A percentile compares a stretch with the other conserved stretches of the same genome.
These are phyloP conservation scores for Saccharomyces hybrid DNA, from an alignment of 1,139 yeast genomes.

Conservation along the genomic window DNA sequence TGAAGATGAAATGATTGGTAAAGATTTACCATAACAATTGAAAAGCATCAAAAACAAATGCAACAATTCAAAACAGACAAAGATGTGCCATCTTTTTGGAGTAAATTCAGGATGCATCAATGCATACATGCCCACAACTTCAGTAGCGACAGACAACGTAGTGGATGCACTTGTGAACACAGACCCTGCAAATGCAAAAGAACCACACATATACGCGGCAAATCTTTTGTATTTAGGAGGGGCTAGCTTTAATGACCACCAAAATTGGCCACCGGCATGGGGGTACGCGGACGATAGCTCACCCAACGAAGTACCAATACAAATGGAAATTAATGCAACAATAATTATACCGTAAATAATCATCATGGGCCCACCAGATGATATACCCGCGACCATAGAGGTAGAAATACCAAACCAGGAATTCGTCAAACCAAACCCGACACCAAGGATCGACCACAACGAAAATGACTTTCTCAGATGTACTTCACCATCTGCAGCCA, in stretches of 20 bases:
- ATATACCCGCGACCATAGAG: conserved; percentile 54
- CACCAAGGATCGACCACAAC: conserved; percentile 48
- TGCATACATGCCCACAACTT: conserved; percentile 50
- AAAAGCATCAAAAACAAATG: conserved; percentile 42
- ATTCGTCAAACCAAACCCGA: conserved; percentile 63
- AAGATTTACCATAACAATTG: conserved; percentile 51
- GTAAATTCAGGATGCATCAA: conserved; percentile 41
- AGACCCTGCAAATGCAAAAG: conserved; percentile 54
- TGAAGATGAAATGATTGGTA: conserved; percentile 46
- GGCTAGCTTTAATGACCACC: conserved; percentile 53
- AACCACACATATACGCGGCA: conserved; percentile 51
- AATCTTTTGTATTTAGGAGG: conserved; percentile 44
- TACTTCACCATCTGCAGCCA: conserved; percentile 18
- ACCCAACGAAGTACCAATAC: conserved; percentile 47
- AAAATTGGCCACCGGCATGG: conserved; percentile 61
- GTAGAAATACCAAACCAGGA: conserved; percentile 68
- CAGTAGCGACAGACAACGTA: conserved; percentile 46
- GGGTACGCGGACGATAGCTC: conserved; percentile 54
- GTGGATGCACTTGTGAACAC: conserved; percentile 55
- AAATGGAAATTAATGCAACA: conserved; percentile 45
- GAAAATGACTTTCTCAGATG: conserved; percentile 36
- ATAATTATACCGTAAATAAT: conserved; percentile 62
- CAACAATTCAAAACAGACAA: conserved; percentile 43
- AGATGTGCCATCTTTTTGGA: conserved; percentile 52
- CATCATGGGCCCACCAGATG: conserved; percentile 62